phyloP scores from a whole-genome alignment of 306 rosid species.

The Castanea crenata region DNA sequence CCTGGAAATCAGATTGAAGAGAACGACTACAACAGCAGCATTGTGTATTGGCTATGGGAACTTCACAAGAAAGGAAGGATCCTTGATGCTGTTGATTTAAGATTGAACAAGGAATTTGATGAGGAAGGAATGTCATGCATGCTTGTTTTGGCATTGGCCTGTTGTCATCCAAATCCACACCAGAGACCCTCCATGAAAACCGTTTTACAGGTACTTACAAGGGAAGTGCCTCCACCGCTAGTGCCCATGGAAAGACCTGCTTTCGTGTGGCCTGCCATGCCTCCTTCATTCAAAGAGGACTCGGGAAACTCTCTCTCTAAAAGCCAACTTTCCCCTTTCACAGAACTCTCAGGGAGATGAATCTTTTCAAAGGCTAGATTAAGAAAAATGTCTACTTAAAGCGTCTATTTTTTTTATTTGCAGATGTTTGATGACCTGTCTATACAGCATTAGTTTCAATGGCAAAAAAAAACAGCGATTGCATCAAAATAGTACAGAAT shows the following conservation, averaged over 20 bases:
- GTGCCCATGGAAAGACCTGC: constrained; percentile 56
- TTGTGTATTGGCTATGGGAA: constrained; percentile 73
- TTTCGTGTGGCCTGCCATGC: constrained; percentile 73
- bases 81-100: constrained; percentile 41
- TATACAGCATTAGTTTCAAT: too few relatives aligned
- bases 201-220: constrained; percentile 55
- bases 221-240: constrained; percentile 48
- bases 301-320: constrained; percentile 9
- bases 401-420: too few relatives aligned
- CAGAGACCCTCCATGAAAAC: constrained; percentile 63
- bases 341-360: constrained; percentile 51
- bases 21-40: constrained; percentile 46
- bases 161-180: constrained; percentile 83
- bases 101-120: constrained; percentile 21
- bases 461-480: too few relatives aligned
- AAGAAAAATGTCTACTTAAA: too few relatives aligned
- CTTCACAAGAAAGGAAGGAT: constrained; percentile 38
- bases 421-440: too few relatives aligned
- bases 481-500: too few relatives aligned
- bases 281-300: constrained; percentile 42
- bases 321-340: constrained; percentile 27
- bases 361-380: neutral
- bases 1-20: constrained; percentile 40
- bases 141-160: constrained; percentile 63
- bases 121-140: constrained; percentile 29